phyloP scores from a whole-genome alignment of 306 rosid genomes.

The Canavalia ensiformis region DNA sequence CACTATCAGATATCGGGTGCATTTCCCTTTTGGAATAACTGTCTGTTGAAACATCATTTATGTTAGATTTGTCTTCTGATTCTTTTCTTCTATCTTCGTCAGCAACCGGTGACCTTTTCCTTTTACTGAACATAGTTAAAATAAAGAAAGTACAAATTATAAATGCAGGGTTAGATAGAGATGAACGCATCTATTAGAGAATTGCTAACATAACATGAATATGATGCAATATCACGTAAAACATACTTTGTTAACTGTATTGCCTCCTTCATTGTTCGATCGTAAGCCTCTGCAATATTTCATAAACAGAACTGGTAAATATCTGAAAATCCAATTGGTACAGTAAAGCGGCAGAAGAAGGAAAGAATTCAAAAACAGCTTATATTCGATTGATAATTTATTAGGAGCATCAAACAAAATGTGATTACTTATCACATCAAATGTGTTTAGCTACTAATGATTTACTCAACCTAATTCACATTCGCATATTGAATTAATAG shows the following conservation, averaged over 20 bases:
- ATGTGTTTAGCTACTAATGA: conserved; percentile 4
- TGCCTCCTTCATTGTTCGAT: conserved; percentile 77
- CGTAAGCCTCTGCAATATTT: conserved; percentile 76
- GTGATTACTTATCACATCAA: not conserved
- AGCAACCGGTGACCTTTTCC: conserved; percentile 36
- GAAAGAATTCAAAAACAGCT: conserved; percentile 26
- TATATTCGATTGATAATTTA: not conserved
- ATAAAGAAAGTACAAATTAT: conserved; percentile 15
- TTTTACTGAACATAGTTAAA: conserved; percentile 44
- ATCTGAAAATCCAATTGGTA: not conserved
- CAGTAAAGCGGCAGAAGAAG: conserved; percentile 11
- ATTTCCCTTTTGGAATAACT: conserved; percentile 50
- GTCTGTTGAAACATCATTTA: conserved; percentile 43
- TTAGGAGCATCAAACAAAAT: conserved; percentile 25
- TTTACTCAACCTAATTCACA: not conserved
- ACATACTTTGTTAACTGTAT: conserved; percentile 72
- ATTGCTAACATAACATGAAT: not conserved
- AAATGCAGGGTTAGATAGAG: conserved; percentile 4
- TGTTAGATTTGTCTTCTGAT: conserved; percentile 55
- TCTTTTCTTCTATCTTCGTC: conserved; percentile 49
- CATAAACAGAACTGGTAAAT: conserved; percentile 43
- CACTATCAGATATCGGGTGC: conserved; percentile 43
- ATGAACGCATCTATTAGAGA: conserved; percentile 9
- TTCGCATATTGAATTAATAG: not conserved
- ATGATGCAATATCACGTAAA: not conserved